These are phyloP conservation scores for Paradendryphiella salina DNA, from an alignment of 2,329 filamentous ascomycete genomes.

Conservation along the genomic window DNA sequence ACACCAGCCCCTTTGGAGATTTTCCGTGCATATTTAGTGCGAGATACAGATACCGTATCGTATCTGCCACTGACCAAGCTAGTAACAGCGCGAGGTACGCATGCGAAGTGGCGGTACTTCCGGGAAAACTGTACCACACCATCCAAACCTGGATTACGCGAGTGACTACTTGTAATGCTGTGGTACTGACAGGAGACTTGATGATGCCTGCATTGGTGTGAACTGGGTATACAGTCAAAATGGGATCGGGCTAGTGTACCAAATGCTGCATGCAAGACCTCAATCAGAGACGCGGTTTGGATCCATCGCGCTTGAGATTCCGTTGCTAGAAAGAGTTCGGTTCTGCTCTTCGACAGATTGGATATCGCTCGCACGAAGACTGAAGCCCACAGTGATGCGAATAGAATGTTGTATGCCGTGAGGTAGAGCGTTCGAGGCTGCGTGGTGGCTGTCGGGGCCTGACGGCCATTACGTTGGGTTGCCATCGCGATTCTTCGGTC, in stretches of 20 bases:
- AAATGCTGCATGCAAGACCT: conserved; percentile 26
- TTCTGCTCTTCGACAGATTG: not conserved
- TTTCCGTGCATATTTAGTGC: conserved; percentile 26
- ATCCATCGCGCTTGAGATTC: conserved; percentile 23
- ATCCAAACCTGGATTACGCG: conserved; percentile 38
- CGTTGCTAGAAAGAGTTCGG: conserved; percentile 18
- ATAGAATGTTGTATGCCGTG: conserved; percentile 28
- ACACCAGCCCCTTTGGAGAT: conserved; percentile 18
- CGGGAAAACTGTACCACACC: conserved; percentile 30
- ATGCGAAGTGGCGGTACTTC: conserved; percentile 17
- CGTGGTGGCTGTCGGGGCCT: not conserved
- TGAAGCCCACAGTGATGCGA: conserved; percentile 24
- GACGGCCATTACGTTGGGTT: not conserved
- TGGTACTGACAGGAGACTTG: conserved; percentile 31
- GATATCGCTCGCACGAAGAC: conserved; percentile 11
- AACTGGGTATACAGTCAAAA: not conserved
- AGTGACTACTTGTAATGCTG: conserved; percentile 27
- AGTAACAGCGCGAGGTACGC: conserved; percentile 27
- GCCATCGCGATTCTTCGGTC: not conserved
- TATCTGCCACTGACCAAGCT: conserved; percentile 31
- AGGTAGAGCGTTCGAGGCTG: conserved; percentile 22
- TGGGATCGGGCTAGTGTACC: conserved; percentile 11
- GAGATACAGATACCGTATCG: conserved; percentile 28
- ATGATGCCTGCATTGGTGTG: conserved; percentile 19
- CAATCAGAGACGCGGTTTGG: conserved; percentile 28